These are phyloP conservation scores for bread wheat (Triticum aestivum) DNA, from an alignment of 176 grass and related monocot species.

Conservation along the genomic window IWGSC_CS_RefSeq_v2.1 NC_057800.1:641800589-641801088, in stretches of 20 bases:
- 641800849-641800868: slow-evolving; percentile 51
- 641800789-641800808: slow-evolving; percentile 74
- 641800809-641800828: slow-evolving; percentile 72
- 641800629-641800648: slow-evolving; percentile 76
- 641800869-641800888: slow-evolving; percentile 54
- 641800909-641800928: slow-evolving; percentile 63
- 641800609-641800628: slow-evolving; percentile 79
- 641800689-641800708: slow-evolving; percentile 70
- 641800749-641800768: slow-evolving; percentile 79
- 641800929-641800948: slow-evolving; percentile 66
- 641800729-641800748: slow-evolving; percentile 56
- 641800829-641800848: slow-evolving; percentile 81
- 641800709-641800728: slow-evolving; percentile 73
- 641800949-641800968: slow-evolving; percentile 29
- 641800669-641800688: slow-evolving; percentile 51
- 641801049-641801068: no score
- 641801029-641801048: no score
- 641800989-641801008: no score
- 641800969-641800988: not conserved
- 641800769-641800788: slow-evolving; percentile 61
- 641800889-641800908: slow-evolving; percentile 56
- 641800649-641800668: slow-evolving; percentile 73
- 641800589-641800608: slow-evolving; percentile 73
- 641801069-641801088: no score
- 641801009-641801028: no score